Base-by-base conservation (phyloP, 1,139 yeast species). In the Hyphopichia buzzinii region DNA sequence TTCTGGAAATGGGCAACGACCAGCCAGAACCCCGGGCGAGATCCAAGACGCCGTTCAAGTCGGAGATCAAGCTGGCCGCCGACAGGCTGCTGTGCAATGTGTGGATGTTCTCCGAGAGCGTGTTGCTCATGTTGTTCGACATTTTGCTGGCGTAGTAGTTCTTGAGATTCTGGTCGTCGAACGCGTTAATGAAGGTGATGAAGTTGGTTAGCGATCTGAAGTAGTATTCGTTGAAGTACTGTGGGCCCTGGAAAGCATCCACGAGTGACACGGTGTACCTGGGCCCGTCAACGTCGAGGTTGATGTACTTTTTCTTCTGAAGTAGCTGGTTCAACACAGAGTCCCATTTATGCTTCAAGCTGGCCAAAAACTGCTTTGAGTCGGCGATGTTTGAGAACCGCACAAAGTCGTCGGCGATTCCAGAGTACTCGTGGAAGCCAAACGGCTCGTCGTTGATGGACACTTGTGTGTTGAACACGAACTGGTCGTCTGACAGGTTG, bases 31-130 rank as follows among this genome's bases (percentile, higher is more conserved):
- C 39, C 28, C 44, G 55, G 29, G 52, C 52, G 39, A 46, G 43
- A 17, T 50, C 46, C 17, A 62, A 41, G n/a, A 69, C 47, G 15
- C 50, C 40, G 30, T 55, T 47, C 40, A 66, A 47, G 12, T 49
- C 45, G 10, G 46, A 46, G 14, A 58, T 45, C 19, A 42, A 35
- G 23, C 8, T 10, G 2, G 29, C 31, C 5, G 48, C 43, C 33
- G 55, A 50, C n/a, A 52, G 43, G 13, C n/a, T 21, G 17, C 10
- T 14, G 27, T 59, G 50, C 12, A 67, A 47, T 3, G 33, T 30
- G 26, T 52, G 48, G 23, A 67, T 63, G 37, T 58, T 60, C 25
- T 54, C 52, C 0, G 72, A 61, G 11, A 67, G 54, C 28, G 48
- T 50, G 12, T 52, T 55, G n/a, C 56, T 57, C 21, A 68, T 46